Percentiles rank a stretch among this genome's conserved stretches.
Evolutionary conservation across 73 alveolate genomes (phyloP).

Genomic region (Paramecium sexaurelia): DNA sequence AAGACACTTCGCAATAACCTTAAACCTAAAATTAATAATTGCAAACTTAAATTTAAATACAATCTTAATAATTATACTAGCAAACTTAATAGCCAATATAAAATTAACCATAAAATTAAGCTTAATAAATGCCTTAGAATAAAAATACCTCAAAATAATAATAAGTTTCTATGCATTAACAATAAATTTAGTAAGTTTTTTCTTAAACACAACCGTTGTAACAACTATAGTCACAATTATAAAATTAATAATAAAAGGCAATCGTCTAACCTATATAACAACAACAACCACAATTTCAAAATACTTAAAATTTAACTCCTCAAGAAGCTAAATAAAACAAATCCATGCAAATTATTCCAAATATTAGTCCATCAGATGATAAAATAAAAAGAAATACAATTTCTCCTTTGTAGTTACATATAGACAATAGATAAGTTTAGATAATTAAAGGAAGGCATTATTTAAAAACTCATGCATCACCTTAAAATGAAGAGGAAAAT

Average conservation of each 20-base stretch:
- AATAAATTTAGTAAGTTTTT: background rate
- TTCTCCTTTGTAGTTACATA: background rate
- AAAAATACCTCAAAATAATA: background rate
- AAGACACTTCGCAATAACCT: background rate
- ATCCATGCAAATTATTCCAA: background rate
- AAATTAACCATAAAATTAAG: background rate
- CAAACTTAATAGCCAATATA: background rate
- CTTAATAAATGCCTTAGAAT: background rate
- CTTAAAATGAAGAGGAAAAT: slow-evolving; percentile 29
- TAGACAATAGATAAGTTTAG: background rate
- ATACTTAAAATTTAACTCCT: background rate
- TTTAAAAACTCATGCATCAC: slow-evolving; percentile 15
- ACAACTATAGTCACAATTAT: background rate
- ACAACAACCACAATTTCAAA: background rate
- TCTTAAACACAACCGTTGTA: background rate
- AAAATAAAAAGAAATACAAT: slow-evolving; percentile 2
- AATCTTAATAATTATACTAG: background rate
- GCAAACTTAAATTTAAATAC: background rate
- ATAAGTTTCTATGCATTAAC: background rate
- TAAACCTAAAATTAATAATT: background rate
- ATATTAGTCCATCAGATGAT: background rate
- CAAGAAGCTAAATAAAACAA: background rate
- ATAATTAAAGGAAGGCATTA: slow-evolving; percentile 20
- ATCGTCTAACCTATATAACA: background rate
- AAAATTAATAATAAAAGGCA: background rate